Percentiles rank a stretch among this genome's conserved stretches.
These are phyloP conservation scores for Xylaria sp. DNA, from an alignment of 2,329 filamentous ascomycete genomes.

Conservation along the genomic window DNA sequence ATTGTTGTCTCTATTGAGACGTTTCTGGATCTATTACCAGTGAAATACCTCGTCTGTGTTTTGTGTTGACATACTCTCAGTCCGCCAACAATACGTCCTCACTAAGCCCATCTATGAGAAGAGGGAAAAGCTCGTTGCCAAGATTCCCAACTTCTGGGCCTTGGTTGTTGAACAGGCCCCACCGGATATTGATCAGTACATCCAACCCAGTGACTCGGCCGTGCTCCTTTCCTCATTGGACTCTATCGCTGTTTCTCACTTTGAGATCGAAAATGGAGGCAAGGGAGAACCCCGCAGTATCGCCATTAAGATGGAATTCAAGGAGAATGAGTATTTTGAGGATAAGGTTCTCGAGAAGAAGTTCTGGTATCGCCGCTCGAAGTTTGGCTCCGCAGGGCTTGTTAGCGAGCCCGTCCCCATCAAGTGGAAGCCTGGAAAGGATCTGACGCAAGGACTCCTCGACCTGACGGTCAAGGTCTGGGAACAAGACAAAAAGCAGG, in stretches of 20 bases:
- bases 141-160: conserved; percentile 93
- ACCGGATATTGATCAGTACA: conserved; percentile 85
- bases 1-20: background rate
- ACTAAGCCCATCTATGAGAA: conserved; percentile 78
- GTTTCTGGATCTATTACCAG: background rate
- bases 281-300: conserved; percentile 83
- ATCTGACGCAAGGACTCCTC: conserved; percentile 83
- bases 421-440: conserved; percentile 85
- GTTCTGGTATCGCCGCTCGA: conserved; percentile 82
- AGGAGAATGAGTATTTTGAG: conserved; percentile 83
- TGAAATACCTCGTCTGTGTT: background rate
- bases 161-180: conserved; percentile 90
- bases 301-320: conserved; percentile 80
- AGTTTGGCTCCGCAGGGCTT: conserved; percentile 76
- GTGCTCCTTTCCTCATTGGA: conserved; percentile 76
- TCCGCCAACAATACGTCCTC: conserved; percentile 77
- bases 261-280: conserved; percentile 74
- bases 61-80: conserved; percentile 55
- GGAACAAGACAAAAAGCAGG: conserved; percentile 65
- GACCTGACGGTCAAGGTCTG: conserved; percentile 76
- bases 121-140: conserved; percentile 74
- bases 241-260: conserved; percentile 77
- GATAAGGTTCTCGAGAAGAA: conserved; percentile 86
- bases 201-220: conserved; percentile 81
- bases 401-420: conserved; percentile 91